A percentile compares a stretch with the other conserved stretches of the same genome.
phyloP scores from a whole-genome alignment of 2,329 filamentous ascomycete species.

The Talaromyces sp. region DNA sequence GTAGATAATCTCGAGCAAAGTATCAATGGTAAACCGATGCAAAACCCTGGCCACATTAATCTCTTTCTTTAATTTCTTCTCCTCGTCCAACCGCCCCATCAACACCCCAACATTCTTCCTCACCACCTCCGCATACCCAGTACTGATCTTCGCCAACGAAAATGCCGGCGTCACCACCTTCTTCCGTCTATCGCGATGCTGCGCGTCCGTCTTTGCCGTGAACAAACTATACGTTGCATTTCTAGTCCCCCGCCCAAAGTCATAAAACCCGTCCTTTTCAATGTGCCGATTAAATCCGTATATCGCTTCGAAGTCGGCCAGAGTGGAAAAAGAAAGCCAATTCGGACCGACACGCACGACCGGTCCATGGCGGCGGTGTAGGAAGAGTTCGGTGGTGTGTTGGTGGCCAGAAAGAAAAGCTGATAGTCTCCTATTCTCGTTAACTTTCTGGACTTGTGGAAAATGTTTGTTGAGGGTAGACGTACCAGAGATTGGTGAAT shows the following conservation, averaged over 20 bases:
- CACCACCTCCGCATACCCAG: constrained; percentile 11
- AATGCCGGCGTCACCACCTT: constrained; percentile 14
- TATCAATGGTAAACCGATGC: constrained; percentile 13
- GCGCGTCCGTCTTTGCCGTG: constrained; percentile 8
- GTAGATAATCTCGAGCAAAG: constrained; percentile 14
- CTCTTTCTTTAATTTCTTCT: not conserved
- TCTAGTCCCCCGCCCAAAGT: constrained; percentile 10
- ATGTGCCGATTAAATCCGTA: constrained; percentile 16
- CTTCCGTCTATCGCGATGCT: constrained; percentile 13
- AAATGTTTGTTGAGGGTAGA: not conserved
- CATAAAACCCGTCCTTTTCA: constrained; percentile 16
- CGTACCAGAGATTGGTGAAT: constrained; percentile 14
- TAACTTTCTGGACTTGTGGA: not conserved
- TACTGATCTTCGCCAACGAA: constrained; percentile 7
- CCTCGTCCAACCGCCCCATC: constrained; percentile 4
- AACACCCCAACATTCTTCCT: constrained; percentile 12
- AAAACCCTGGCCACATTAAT: constrained; percentile 13
- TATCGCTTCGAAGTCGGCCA: constrained; percentile 14
- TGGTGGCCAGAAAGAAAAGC: constrained; percentile 13
- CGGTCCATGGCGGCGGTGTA: constrained; percentile 14
- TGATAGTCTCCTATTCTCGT: constrained; percentile 10
- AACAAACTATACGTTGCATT: constrained; percentile 13
- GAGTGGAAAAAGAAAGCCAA: constrained; percentile 15
- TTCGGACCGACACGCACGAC: constrained; percentile 16
- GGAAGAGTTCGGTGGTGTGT: constrained; percentile 11